Evolutionary conservation across 345 rosid species (phyloP).

Genomic region (Mangifera indica): DNA sequence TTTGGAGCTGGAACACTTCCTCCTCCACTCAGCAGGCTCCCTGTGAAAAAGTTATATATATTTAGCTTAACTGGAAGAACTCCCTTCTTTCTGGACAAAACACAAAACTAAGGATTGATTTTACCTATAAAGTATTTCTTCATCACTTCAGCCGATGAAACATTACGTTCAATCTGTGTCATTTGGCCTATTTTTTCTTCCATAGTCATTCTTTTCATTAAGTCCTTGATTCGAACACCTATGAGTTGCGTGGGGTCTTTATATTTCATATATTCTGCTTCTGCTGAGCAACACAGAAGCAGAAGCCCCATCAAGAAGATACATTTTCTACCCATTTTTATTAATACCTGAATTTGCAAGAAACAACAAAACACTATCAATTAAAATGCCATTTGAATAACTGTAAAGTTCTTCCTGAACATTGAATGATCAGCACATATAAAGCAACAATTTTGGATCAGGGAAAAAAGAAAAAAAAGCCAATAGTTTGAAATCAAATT

Average conservation of each 20-base stretch:
- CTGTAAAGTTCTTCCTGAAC: not conserved
- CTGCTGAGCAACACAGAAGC: slow-evolving; percentile 29
- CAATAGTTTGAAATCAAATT: not conserved
- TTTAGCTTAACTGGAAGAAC: too few relatives aligned
- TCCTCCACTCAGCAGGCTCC: slow-evolving; percentile 70
- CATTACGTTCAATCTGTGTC: slow-evolving; percentile 52
- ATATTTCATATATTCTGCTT: slow-evolving; percentile 37
- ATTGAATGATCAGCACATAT: not conserved
- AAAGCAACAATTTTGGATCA: not conserved
- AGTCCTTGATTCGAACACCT: slow-evolving; percentile 42
- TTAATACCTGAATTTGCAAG: not conserved
- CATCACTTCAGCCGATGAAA: slow-evolving; percentile 45
- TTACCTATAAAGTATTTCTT: slow-evolving; percentile 71
- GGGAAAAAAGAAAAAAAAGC: too few relatives aligned
- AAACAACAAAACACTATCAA: not conserved
- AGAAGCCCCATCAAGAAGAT: slow-evolving; percentile 31
- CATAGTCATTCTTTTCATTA: slow-evolving; percentile 48
- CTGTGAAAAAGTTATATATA: slow-evolving; percentile 18
- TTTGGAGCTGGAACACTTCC: slow-evolving; percentile 49
- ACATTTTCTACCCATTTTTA: slow-evolving; percentile 32
- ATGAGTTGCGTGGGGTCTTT: slow-evolving; percentile 53
- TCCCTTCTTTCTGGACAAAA: not conserved
- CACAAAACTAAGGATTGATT: slow-evolving; percentile 10
- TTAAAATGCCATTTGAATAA: slow-evolving; percentile 4
- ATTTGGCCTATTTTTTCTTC: slow-evolving; percentile 63